phyloP scores from a whole-genome alignment of 1,284 basidiomycete species.

The Ganoderma lucidum region DNA sequence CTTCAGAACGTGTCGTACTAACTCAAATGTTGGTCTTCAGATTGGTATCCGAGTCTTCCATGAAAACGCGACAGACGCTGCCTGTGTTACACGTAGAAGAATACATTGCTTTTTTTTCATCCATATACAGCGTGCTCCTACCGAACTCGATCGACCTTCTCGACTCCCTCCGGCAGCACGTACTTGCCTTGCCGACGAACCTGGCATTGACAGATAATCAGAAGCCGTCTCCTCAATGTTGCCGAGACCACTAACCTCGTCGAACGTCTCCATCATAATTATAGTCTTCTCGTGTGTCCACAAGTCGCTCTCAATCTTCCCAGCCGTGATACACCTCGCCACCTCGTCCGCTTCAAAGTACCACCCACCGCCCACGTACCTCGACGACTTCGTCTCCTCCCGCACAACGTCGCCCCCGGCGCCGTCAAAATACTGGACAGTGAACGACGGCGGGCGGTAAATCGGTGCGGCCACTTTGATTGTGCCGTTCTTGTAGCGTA shows the following conservation, averaged over 20 bases:
- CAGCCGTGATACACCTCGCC: slow-evolving; percentile 79
- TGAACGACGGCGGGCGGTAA: slow-evolving; percentile 69
- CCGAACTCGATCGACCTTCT: slow-evolving; percentile 41
- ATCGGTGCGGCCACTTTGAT: slow-evolving; percentile 71
- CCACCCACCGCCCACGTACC: slow-evolving; percentile 71
- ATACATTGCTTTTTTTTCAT: neutral
- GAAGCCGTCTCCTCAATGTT: neutral
- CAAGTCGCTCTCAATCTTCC: slow-evolving; percentile 75
- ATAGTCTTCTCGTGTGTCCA: slow-evolving; percentile 84
- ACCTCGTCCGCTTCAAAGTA: slow-evolving; percentile 88
- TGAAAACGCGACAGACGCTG: neutral
- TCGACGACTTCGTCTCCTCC: slow-evolving; percentile 63
- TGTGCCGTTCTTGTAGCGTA: slow-evolving; percentile 74
- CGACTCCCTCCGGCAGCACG: slow-evolving; percentile 54
- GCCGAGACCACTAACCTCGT: slow-evolving; percentile 62
- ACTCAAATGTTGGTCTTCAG: slow-evolving; percentile 1
- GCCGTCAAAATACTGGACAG: slow-evolving; percentile 65
- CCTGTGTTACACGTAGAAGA: neutral
- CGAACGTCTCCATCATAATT: slow-evolving; percentile 83
- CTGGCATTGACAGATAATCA: slow-evolving; percentile 36
- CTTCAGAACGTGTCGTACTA: neutral
- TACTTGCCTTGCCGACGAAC: slow-evolving; percentile 61
- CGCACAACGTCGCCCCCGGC: slow-evolving; percentile 58
- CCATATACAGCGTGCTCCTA: slow-evolving; percentile 6
- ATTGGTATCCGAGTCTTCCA: too few relatives aligned